Base-by-base conservation (phyloP, 345 rosid species). In the Syzygium aqueum region DNA sequence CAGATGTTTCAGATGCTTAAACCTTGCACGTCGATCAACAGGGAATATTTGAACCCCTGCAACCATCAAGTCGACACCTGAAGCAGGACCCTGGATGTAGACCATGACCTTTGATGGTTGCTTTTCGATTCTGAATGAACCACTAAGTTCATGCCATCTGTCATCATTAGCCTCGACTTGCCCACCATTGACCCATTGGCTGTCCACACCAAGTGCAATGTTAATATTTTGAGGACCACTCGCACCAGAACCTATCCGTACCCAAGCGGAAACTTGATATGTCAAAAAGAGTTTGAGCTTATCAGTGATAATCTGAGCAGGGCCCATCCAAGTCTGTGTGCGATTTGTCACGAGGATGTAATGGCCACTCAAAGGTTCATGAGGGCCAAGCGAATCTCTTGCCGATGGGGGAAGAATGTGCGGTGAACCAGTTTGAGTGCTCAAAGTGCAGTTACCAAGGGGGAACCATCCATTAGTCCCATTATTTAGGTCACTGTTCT, bases 251-350 rank as follows among this genome's bases (percentile, higher is more conserved):
- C 93, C 96, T 51, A 94, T 91, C 93, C 91, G 93, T 63, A 95
- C 98, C 99, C 99, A 97, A 57, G 97, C 98, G 11, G 98, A 92
- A 65, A 97, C 94, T 91, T 97, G 99, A 90, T 97, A 97, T 82
- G 98, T 95, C 92, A 95, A 87, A 87, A 95, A 96, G 53, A 95
- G 93, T 87, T 94, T 94, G 88, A 96, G 87, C 90, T 94, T 96
- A 77, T 96, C 98, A 17, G 98, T 94, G 89, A 97, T 97, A 86
- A 91, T 89, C 93, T 97, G 99, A 85, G 97, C 99, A 73, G 99
- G 99, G 80, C 99, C 99, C 99, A 97, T 97, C 99, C 99, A 97
- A 78, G 92, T 96, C 87, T 96, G 97, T 37, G 97, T 94, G 65
- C 99, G 94, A 87, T 94, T 97, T 86, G 95, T 93, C 57, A 89